Evolutionary conservation across 768 basidiomycete genomes (phyloP).

Genomic region (Suillus brevipes): DNA sequence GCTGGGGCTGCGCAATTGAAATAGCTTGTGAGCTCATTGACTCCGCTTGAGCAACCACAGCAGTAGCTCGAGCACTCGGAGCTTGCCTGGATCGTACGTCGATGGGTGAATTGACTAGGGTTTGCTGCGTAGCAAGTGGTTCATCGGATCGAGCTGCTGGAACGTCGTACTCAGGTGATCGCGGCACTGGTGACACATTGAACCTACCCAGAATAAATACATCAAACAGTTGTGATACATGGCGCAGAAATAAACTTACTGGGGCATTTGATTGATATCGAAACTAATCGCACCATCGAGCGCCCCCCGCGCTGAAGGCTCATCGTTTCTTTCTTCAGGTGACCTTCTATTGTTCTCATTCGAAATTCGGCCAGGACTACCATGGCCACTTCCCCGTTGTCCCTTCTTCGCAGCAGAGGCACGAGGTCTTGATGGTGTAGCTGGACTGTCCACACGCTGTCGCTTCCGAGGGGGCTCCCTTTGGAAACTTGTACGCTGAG

Average conservation of each 20-base stretch:
- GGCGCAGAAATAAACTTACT: constrained; percentile 14
- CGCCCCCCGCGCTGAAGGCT: constrained; percentile 24
- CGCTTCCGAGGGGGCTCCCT: constrained; percentile 16
- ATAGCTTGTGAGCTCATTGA: background rate
- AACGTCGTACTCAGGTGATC: constrained; percentile 2
- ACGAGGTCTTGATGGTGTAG: background rate
- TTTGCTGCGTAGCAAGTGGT: constrained; percentile 25
- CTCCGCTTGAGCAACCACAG: constrained; percentile 1
- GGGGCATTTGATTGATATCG: constrained; percentile 1
- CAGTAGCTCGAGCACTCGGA: background rate
- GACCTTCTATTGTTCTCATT: background rate
- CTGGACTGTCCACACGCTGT: constrained; percentile 9
- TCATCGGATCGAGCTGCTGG: constrained; percentile 6
- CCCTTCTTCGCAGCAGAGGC: constrained; percentile 2
- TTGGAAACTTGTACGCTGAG: constrained; percentile 3
- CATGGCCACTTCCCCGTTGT: background rate
- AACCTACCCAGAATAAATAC: constrained; percentile 8
- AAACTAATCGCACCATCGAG: constrained; percentile 1
- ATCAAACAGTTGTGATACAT: background rate
- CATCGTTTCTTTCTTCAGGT: constrained; percentile 16
- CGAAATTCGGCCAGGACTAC: background rate
- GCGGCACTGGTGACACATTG: background rate
- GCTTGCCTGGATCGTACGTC: background rate
- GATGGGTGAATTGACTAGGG: constrained; percentile 24
- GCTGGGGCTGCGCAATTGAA: background rate